Base-by-base conservation (phyloP, 768 basidiomycete genomes). In the Termitomyces sp. region DNA sequence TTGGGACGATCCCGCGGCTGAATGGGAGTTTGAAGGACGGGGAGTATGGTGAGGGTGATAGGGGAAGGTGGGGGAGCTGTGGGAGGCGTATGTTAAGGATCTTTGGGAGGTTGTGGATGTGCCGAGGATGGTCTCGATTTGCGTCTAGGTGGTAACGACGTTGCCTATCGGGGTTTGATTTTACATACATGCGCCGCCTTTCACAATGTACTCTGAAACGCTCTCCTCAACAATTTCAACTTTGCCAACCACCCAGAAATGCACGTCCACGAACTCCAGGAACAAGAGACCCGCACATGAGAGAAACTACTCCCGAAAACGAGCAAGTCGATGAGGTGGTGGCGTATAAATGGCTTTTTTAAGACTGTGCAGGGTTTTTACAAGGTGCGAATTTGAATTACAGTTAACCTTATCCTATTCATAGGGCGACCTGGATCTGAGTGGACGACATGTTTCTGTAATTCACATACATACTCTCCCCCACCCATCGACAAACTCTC, bases 1-100 rank as follows among this genome's bases (percentile, higher is more conserved):
- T 50, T 91, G 88, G 87, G 22, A 78, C 79, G 9, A 68, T 91
- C 9, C 76, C 73, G 39, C 76, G 76, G 62, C 73, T 92, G 33
- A 91, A 91, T 56, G 73, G 63, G 25, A 63, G 67, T 31, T 70
- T 90, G 74, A 75, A 74, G 46, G 75, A 76, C 44, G 65, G 60
- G 15, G 70, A 71, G 38, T 87, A 86, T 53, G 72, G 81, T 40
- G 77, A 76, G 32, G 60, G 63, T 83, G 7, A 79, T 83, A 0
- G 85, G 86, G 1, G 15, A 67, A 74, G 29, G 76, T 89, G 27
- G 69, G 71, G 27, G 73, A 78, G 56, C 71, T 90, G 25, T 91
- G 88, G 87, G 63, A 63, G 44, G 53, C 71, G 15, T 91, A 90
- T 65, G 73, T 78, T 47, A 69, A 64, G 29, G 60, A 75, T 31